These are phyloP conservation scores for Galium porrigens DNA, from an alignment of 305 asterid genomes.

Conservation along the genomic window DNA sequence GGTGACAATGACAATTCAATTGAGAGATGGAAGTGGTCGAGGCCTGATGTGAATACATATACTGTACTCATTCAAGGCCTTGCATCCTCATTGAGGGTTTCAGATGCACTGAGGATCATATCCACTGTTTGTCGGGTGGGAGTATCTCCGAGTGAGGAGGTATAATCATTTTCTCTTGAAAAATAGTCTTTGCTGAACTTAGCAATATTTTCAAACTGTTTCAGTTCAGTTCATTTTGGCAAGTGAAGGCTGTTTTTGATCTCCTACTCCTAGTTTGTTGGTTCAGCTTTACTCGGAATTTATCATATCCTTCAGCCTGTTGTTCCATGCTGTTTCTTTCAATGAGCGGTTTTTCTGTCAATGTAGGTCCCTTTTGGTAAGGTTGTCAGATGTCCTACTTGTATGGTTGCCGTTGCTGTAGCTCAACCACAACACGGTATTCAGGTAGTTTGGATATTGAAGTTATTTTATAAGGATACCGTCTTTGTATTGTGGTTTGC, in stretches of 20 bases:
- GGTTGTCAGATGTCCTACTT: slow-evolving; percentile 78
- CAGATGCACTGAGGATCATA: slow-evolving; percentile 66
- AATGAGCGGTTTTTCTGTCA: slow-evolving; percentile 2
- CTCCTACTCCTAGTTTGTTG: not conserved
- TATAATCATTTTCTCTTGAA: slow-evolving; percentile 15
- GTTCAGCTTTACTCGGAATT: not conserved
- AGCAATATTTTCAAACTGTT: not conserved
- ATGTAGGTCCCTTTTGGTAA: slow-evolving; percentile 86
- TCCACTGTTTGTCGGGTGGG: slow-evolving; percentile 74
- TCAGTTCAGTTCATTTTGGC: not conserved
- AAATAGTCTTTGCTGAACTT: not conserved
- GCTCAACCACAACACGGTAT: slow-evolving; percentile 92
- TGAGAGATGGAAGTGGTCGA: slow-evolving; percentile 81
- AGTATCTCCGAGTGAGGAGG: slow-evolving; percentile 85
- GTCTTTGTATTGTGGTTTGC: not conserved
- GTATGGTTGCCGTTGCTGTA: slow-evolving; percentile 66
- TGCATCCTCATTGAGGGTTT: slow-evolving; percentile 59
- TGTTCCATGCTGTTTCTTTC: slow-evolving; percentile 12
- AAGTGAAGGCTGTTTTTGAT: not conserved
- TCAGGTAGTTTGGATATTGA: slow-evolving; percentile 44
- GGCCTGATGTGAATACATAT: slow-evolving; percentile 63
- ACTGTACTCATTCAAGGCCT: slow-evolving; percentile 53
- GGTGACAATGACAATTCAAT: slow-evolving; percentile 29
- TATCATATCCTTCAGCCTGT: slow-evolving; percentile 6
- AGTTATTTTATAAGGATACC: not conserved